Conservation (phyloP, 2,329 filamentous ascomycete species). For the Ceratocystis harringtonii region DNA sequence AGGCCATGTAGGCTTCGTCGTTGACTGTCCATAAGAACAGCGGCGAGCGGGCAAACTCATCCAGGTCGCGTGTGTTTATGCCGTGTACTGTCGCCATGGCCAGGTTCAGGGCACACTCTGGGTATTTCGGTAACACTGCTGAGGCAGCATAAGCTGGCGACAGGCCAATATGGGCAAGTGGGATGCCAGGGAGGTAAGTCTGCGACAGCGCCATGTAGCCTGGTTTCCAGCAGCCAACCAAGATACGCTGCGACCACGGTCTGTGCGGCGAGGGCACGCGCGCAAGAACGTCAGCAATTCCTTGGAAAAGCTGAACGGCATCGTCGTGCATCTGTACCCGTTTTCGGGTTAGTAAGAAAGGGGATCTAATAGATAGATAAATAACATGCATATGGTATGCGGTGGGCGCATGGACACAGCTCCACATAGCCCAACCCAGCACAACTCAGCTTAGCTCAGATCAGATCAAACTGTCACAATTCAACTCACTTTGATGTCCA, state of each 20-base stretch:
- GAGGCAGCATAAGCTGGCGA: constrained; percentile 52
- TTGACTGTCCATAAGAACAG: constrained; percentile 85
- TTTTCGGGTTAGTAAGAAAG: background rate
- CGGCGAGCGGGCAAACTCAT: constrained; percentile 35
- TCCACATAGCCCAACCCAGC: no score
- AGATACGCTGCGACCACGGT: constrained; percentile 58
- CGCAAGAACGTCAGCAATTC: constrained; percentile 49
- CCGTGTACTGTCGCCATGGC: constrained; percentile 45
- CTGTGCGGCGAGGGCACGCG: constrained; percentile 32
- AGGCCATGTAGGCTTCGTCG: constrained; percentile 61
- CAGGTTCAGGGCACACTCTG: constrained; percentile 64
- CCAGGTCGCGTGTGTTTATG: constrained; percentile 39
- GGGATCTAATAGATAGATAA: background rate
- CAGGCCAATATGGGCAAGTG: constrained; percentile 53
- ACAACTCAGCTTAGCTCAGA: no score
- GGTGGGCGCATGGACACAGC: no score
- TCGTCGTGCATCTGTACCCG: constrained; percentile 48
- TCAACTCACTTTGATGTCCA: constrained; percentile 66
- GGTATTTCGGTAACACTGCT: constrained; percentile 48
- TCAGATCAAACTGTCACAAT: no score
- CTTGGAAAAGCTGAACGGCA: constrained; percentile 51
- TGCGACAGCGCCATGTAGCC: constrained; percentile 52
- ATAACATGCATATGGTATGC: background rate
- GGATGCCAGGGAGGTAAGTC: constrained; percentile 46
- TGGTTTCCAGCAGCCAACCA: constrained; percentile 72